These are phyloP conservation scores for Lactarius pseudohatsudake DNA, from an alignment of 768 basidiomycete species.

Conservation along the genomic window DNA sequence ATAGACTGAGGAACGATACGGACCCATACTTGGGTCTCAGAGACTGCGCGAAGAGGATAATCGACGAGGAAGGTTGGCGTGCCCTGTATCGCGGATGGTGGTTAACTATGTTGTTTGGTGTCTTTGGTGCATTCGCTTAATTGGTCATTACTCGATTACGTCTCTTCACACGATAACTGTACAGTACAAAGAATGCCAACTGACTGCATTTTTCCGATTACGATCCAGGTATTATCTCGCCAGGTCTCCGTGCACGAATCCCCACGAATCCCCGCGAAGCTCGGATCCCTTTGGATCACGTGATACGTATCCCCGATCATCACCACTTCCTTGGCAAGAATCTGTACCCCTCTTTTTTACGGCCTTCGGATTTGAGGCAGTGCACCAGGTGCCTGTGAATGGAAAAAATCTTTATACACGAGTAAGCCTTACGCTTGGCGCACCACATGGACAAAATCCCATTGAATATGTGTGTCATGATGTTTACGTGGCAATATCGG, in stretches of 20 bases:
- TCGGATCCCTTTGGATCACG: not conserved
- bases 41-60: constrained; percentile 74
- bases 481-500: too few relatives aligned
- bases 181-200: constrained; percentile 1
- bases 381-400: not conserved
- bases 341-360: not conserved
- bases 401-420: not conserved
- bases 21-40: constrained; percentile 76
- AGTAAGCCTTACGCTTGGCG: not conserved
- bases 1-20: constrained; percentile 57
- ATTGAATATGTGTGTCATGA: not conserved
- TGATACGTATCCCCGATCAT: not conserved
- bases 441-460: not conserved
- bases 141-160: not conserved
- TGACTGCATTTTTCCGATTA: not conserved
- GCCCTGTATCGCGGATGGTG: constrained; percentile 85
- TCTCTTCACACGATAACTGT: constrained; percentile 8
- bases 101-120: constrained; percentile 67
- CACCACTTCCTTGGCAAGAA: not conserved
- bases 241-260: not conserved
- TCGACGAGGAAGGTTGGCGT: constrained; percentile 74
- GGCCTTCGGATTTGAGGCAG: not conserved
- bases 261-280: not conserved
- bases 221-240: not conserved
- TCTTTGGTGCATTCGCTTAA: constrained; percentile 50